Evolutionary conservation across 305 asterid genomes (phyloP).

Genomic region (Stenogyne calaminthoides): DNA sequence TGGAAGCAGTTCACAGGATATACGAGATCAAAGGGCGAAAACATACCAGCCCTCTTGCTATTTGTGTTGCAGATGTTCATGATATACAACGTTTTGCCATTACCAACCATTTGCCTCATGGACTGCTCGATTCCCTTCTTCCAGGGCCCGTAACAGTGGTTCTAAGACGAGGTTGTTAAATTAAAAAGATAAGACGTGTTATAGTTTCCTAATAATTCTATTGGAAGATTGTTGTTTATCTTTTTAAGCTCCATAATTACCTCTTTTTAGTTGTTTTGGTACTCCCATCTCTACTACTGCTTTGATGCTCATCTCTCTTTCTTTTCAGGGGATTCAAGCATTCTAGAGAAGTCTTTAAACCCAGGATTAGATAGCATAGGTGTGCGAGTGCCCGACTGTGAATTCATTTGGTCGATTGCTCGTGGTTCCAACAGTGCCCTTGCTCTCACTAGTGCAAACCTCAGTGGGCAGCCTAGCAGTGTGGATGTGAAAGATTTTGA

Average conservation of each 20-base stretch:
- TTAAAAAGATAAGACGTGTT: background rate
- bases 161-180: conserved; percentile 59
- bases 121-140: conserved; percentile 71
- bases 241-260: background rate
- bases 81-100: conserved; percentile 64
- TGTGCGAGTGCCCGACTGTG: conserved; percentile 78
- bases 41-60: conserved; percentile 76
- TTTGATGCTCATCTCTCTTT: too few relatives aligned
- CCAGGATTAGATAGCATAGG: conserved; percentile 85
- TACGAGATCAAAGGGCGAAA: conserved; percentile 92
- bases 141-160: conserved; percentile 94
- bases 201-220: background rate
- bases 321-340: conserved; percentile 68
- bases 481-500: conserved; percentile 72
- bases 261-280: background rate
- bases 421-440: conserved; percentile 80
- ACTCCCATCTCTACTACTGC: background rate
- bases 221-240: background rate
- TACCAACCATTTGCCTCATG: conserved; percentile 64
- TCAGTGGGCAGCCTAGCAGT: conserved; percentile 80
- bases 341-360: conserved; percentile 80
- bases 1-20: conserved; percentile 72
- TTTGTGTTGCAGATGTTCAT: conserved; percentile 73
- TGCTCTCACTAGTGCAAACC: conserved; percentile 92
- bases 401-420: conserved; percentile 70